Base-by-base conservation (phyloP, 2,329 filamentous ascomycete species). In the Lithohypha guttulata region DNA sequence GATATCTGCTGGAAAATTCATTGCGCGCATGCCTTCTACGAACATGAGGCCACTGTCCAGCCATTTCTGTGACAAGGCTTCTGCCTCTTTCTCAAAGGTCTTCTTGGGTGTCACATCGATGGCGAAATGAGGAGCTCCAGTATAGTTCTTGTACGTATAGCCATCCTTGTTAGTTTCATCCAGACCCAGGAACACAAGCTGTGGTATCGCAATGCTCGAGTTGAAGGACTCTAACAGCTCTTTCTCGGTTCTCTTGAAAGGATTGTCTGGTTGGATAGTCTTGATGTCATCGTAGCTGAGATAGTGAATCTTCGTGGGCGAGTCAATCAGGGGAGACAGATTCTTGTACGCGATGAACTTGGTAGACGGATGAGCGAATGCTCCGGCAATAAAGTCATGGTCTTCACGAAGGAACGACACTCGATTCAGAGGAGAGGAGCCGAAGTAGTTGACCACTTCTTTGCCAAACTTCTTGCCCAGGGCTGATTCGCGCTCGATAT, bases 81-180 rank as follows among this genome's bases (percentile, higher is more conserved):
- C 64, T 1, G 78, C 78, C 29, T 72, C 72, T 2, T 79, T 75
- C 42, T 73, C 75, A 23, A 77, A 64, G 3, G 66, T 66, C 1
- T 73, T 79, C 46, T 71, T 75, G 0, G 85, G 81, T 2, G 87
- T 93, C 14, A 94, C 73, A 57, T 96, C 91, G 9, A 98, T 60
- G 1, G 87, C 89, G 56, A 96, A 98, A 62, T 79, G 93, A 1
- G 91, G 87, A 34, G 72, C 70, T 2, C 89, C 91, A 22, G 68
- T 73, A 57, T 93, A 93, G 37, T 69, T 68, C 33, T 76, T 75
- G 53, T 57, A 61, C 3, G 54, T 43, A 37, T 66, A 45, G 13
- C 51, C 55, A 23, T 69, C 59, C 34, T 65, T 65, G 18, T 59
- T 59, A 33, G 59, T 62, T 57, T 93, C 85, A 50, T 93, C 77